phyloP scores from a whole-genome alignment of 2,329 filamentous ascomycete genomes.

The Parastagonospora avenae region DNA sequence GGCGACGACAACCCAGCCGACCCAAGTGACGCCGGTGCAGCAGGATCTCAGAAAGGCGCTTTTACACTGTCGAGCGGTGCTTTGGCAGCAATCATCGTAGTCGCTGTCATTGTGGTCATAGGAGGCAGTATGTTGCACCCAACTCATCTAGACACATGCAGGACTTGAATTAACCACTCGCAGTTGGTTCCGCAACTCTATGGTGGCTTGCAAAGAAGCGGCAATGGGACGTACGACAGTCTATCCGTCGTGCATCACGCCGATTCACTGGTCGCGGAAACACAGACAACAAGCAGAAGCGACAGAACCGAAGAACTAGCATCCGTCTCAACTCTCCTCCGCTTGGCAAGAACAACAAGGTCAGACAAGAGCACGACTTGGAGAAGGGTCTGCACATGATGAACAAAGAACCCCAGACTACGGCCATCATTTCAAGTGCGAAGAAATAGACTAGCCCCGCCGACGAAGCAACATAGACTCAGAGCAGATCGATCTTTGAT shows the following conservation, averaged over 20 bases:
- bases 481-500: not conserved
- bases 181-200: slow-evolving; percentile 68
- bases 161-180: slow-evolving; percentile 18
- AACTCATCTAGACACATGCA: not conserved
- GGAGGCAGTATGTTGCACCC: slow-evolving; percentile 65
- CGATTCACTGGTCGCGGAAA: slow-evolving; percentile 50
- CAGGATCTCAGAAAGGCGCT: slow-evolving; percentile 64
- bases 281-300: slow-evolving; percentile 34
- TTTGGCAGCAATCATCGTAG: slow-evolving; percentile 75
- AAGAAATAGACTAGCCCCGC: slow-evolving; percentile 12
- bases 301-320: slow-evolving; percentile 41
- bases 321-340: slow-evolving; percentile 45
- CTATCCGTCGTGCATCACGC: slow-evolving; percentile 67
- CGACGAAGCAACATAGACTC: not conserved
- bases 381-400: slow-evolving; percentile 40
- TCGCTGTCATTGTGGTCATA: slow-evolving; percentile 65
- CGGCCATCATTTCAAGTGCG: slow-evolving; percentile 43
- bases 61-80: slow-evolving; percentile 71
- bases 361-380: slow-evolving; percentile 33
- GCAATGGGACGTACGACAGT: slow-evolving; percentile 79
- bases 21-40: slow-evolving; percentile 62
- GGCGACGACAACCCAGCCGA: slow-evolving; percentile 43
- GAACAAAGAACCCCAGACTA: slow-evolving; percentile 31
- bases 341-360: slow-evolving; percentile 25
- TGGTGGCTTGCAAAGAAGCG: slow-evolving; percentile 84